phyloP scores from a whole-genome alignment of 1,284 basidiomycete species.

The Apiotrichum laibachii region DNA sequence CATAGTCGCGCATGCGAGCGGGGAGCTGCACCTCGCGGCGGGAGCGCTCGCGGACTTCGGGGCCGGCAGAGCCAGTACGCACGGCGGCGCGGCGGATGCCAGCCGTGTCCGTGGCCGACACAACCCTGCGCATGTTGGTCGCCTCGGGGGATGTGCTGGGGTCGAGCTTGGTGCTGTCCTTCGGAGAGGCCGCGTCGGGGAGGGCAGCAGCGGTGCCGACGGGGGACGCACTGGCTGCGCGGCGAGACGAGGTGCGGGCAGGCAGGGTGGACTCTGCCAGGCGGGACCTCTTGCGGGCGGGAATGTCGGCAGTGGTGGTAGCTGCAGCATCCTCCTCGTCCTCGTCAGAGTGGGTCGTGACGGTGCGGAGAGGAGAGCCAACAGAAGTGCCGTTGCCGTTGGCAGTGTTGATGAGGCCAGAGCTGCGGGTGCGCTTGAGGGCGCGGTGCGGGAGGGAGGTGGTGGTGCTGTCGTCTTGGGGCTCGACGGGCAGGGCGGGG shows the following conservation, averaged over 20 bases:
- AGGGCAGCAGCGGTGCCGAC: slow-evolving; percentile 8
- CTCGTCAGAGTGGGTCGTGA: slow-evolving; percentile 22
- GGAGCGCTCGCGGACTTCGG: slow-evolving; percentile 27
- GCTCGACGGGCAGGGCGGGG: slow-evolving; percentile 13
- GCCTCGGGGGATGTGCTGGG: slow-evolving; percentile 7
- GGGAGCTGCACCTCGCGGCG: slow-evolving; percentile 35
- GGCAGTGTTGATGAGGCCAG: slow-evolving; percentile 21
- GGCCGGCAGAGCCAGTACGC: slow-evolving; percentile 21
- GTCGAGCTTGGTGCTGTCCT: neutral
- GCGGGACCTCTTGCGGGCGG: slow-evolving; percentile 14
- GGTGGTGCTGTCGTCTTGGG: slow-evolving; percentile 16
- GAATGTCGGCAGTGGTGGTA: neutral
- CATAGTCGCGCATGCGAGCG: slow-evolving; percentile 39
- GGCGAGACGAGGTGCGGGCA: slow-evolving; percentile 1
- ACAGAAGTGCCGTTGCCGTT: slow-evolving; percentile 14
- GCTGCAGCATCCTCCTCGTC: slow-evolving; percentile 1
- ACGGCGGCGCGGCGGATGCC: slow-evolving; percentile 7
- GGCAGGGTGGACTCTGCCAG: slow-evolving; percentile 13
- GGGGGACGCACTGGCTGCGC: slow-evolving; percentile 16
- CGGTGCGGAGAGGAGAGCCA: slow-evolving; percentile 30
- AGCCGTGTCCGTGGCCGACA: slow-evolving; percentile 13
- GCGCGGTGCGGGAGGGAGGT: slow-evolving; percentile 14
- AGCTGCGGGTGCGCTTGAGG: slow-evolving; percentile 33
- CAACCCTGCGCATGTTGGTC: slow-evolving; percentile 19
- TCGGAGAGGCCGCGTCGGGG: slow-evolving; percentile 5